These are phyloP conservation scores for Yarrowia yakushimensis DNA, from an alignment of 805 yeast genomes.

Conservation along the genomic window DNA sequence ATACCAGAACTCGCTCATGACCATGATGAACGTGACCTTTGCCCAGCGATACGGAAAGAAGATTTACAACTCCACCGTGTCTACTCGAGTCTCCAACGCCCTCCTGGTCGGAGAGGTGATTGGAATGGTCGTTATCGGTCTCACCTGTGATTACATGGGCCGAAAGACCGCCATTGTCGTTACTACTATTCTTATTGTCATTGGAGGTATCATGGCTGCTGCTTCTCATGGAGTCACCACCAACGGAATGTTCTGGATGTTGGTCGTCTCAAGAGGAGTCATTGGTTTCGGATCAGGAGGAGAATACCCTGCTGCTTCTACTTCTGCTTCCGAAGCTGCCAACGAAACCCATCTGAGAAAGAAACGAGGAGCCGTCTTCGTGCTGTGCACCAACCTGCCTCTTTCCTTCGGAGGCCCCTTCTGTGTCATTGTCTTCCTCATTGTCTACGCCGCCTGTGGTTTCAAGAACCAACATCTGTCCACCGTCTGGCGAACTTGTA, in stretches of 20 bases:
- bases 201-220: constrained; percentile 65
- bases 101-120: constrained; percentile 65
- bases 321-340: constrained; percentile 69
- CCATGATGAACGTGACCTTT: constrained; percentile 61
- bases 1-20: constrained; percentile 70
- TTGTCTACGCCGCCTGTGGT: constrained; percentile 60
- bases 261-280: constrained; percentile 67
- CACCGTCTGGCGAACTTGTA: constrained; percentile 68
- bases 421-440: constrained; percentile 61
- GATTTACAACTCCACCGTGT: constrained; percentile 44
- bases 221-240: constrained; percentile 63
- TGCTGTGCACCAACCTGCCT: constrained; percentile 69
- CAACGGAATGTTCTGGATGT: constrained; percentile 71
- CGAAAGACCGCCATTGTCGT: constrained; percentile 63
- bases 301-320: constrained; percentile 67
- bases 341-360: constrained; percentile 50
- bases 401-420: constrained; percentile 77
- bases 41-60: constrained; percentile 45
- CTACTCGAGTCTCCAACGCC: constrained; percentile 67
- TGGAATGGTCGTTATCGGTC: constrained; percentile 65
- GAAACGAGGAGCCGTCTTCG: constrained; percentile 60
- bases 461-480: constrained; percentile 40
- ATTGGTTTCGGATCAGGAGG: constrained; percentile 80
- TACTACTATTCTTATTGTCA: constrained; percentile 57
- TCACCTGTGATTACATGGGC: constrained; percentile 62